Evolutionary conservation across 1,284 basidiomycete species (phyloP).

Genomic region (Ganoderma lucidum): DNA sequence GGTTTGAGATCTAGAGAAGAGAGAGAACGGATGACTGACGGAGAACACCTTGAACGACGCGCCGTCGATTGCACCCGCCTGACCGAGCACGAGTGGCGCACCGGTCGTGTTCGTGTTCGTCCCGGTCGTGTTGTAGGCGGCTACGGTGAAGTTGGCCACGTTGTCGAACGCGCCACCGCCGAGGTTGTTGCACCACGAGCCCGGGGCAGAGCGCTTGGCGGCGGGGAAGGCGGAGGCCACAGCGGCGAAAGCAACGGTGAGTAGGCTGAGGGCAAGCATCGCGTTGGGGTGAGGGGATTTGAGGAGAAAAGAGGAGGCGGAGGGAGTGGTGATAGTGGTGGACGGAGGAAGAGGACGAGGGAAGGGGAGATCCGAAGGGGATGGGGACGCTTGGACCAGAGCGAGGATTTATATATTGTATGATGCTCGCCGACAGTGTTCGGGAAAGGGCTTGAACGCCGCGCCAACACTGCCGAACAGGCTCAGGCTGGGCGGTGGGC

Average conservation of each 20-base stretch:
- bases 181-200: conserved; percentile 29
- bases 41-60: conserved; percentile 31
- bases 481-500: not conserved
- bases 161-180: conserved; percentile 35
- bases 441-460: not conserved
- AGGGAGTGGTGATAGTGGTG: not conserved
- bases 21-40: conserved; percentile 21
- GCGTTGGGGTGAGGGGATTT: conserved; percentile 8
- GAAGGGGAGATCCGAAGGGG: not conserved
- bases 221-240: conserved; percentile 21
- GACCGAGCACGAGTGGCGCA: conserved; percentile 34
- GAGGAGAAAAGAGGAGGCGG: too few relatives aligned
- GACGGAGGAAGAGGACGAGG: not conserved
- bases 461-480: conserved; percentile 1
- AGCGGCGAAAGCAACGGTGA: conserved; percentile 26
- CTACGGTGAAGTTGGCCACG: conserved; percentile 33
- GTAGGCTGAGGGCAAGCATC: conserved; percentile 27
- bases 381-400: not conserved
- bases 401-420: not conserved
- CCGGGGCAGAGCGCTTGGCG: conserved; percentile 22
- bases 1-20: not conserved
- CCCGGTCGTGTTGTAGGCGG: conserved; percentile 33
- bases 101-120: conserved; percentile 37
- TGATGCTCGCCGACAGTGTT: not conserved
- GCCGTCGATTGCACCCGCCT: conserved; percentile 32